Conservation (phyloP, 257 asterid genomes). For the Solanum piurae region DNA sequence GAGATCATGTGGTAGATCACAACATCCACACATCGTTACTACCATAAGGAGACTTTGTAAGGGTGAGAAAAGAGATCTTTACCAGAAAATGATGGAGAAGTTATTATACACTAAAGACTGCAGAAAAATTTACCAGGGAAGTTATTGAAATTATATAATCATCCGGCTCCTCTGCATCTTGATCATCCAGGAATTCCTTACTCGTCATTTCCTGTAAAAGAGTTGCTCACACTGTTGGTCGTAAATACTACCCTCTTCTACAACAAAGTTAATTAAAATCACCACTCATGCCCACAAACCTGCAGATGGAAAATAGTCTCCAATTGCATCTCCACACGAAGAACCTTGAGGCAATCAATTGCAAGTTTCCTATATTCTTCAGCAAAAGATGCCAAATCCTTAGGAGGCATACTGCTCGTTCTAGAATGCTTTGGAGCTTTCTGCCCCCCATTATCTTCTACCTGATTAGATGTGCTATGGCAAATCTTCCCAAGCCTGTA, state of each 20-base stretch:
- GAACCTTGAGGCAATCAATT: conserved; percentile 94
- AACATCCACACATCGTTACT: background rate
- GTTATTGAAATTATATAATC: conserved; percentile 86
- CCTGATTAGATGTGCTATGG: conserved; percentile 40
- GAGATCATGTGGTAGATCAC: background rate
- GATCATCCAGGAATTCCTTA: conserved; percentile 86
- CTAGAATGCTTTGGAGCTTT: conserved; percentile 43
- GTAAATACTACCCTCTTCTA: background rate
- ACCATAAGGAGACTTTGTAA: background rate
- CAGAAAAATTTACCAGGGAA: conserved; percentile 57
- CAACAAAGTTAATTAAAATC: background rate
- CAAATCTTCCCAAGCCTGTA: conserved; percentile 71
- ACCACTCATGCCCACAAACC: conserved; percentile 31
- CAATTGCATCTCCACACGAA: conserved; percentile 89
- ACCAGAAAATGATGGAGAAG: conserved; percentile 4
- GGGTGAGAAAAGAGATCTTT: background rate
- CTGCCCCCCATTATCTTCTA: conserved; percentile 45
- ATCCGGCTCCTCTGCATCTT: conserved; percentile 99
- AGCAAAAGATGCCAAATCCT: conserved; percentile 80
- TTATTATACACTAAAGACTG: background rate
- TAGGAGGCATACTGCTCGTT: conserved; percentile 50
- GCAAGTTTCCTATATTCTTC: conserved; percentile 93
- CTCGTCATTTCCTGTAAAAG: conserved; percentile 71
- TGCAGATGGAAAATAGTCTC: conserved; percentile 95
- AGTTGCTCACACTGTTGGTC: conserved; percentile 10